Evolutionary conservation across 768 basidiomycete species (phyloP), one percentile per base, ranked within the genome.

Genomic region (Candolleomyces eurysporus): DNA sequence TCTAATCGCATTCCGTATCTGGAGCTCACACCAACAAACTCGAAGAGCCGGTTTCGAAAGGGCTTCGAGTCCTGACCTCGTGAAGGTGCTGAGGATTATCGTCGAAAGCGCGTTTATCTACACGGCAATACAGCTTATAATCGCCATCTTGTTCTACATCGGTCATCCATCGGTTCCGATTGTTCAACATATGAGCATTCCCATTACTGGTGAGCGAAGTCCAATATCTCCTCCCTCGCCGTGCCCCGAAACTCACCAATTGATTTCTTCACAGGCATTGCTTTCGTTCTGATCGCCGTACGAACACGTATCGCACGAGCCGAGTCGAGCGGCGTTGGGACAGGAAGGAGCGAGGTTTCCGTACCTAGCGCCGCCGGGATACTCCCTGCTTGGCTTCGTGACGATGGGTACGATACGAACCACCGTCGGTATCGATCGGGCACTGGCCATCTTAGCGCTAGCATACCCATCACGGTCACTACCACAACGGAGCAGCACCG

Each of bases 91-190:
- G 48, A 67, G 71, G 13, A 72, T 75, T 31, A 62, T 75, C 16
- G 63, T 73, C 52, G 73, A 75, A 56, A 75, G 73, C 59, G 73
- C 73, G 1, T 67, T 71, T 64, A 66, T 75, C 26, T 75, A 75
- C 58, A 72, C 72, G 2, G 45, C 69, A 5, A 66, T 71, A 48
- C 58, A 72, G 31, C 63, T 75, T 30, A 53, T 71, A 31, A 65
- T 73, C 11, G 69, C 72, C 40, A 67, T 75, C 30, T 59, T 75
- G 3, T 70, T 68, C 55, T 67, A 68, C 11, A 56, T 68, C 22
- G 56, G 63, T 21, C 63, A 68, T 55, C 66, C 67, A 39, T 69
- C 69, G 26, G 67, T 70, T 39, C 62, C 68, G 39, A 68, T 74
- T 22, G 66, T 74, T 21, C 70, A 71, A 48, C 64, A 63, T 48